Evolutionary conservation across 257 asterid genomes (phyloP), one percentile per base, ranked within the genome.

Genomic region (Solanum infundibuliforme): DNA sequence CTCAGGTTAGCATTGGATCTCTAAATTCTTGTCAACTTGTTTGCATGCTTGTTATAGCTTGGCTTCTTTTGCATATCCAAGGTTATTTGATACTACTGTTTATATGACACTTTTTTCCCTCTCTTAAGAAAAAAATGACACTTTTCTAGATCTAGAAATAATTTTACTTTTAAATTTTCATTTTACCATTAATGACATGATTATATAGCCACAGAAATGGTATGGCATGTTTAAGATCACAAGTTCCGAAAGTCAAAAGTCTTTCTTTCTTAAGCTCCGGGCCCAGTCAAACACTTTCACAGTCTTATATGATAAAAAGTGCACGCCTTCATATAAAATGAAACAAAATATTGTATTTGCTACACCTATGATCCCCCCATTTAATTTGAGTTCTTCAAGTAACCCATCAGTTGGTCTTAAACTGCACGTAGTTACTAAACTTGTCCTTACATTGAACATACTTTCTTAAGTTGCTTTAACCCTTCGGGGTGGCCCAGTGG

Each of bases 1-100:
- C 99, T 38, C 98, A 96, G 99, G 99, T 95, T 88, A 7, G 92
- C 65, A 29, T 65, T 23, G 34, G 72, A 83, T 43, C 74, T 69
- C 55, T 29, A 82, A 48, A 48, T 48, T 48, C 85, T 29, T 81
- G 66, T 46, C 68, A 29, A 29, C 85, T 48, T 46, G 41, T 48
- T 29, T 29, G 29, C 20, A 20, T 48, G 43, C 85, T 18, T 81
- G 68, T 48, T 18, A 18, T 48, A 81, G 1, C 68, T 81, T 81
- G 38, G 14, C 41, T 81, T 46, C 27, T 81, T 81, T 48, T 29
- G 69, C 68, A 29, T 81, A 18, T 81, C 39, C 69, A 29, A 10
- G 29, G 68, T 81, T 46, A 48, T 46, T 81, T 81, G 6, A 14
- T 79, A 79, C 60, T 38, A 16, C 39, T 79, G 66, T 79, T 79